Base-by-base conservation (phyloP, 257 asterid species). In the Dorcoceras hygrometricum region DNA sequence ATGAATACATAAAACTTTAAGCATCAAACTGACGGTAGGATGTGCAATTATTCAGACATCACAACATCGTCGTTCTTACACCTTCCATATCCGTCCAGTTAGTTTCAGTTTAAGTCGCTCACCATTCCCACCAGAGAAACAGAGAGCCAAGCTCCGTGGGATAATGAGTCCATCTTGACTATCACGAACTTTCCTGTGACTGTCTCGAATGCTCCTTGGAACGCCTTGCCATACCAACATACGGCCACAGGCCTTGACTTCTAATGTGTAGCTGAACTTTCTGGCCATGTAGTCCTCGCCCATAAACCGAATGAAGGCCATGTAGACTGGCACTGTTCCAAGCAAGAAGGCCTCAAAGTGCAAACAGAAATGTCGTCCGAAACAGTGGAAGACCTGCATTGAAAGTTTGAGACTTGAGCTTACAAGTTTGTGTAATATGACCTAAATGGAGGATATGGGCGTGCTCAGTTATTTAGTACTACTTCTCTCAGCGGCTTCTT, bases 301-400 rank as follows among this genome's bases (percentile, higher is more conserved):
- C 98, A 91, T 89, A 78, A 87, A 91, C 5, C 89, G 91, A 0
- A 91, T 74, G 78, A 91, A 91, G n/a, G 95, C 92, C 85, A 91
- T 89, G 71, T 87, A 87, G 23, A 85, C 95, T 1, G 96, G 96
- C 7, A 95, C 74, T 70, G 71, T 71, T 16, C 95, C 96, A 11
- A 87, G 86, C 57, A 70, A 76, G 80, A 84, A 89, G 0, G 96
- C 96, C 78, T 91, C 98, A 58, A 91, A 91, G 75, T 91, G 96
- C 73, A 91, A 78, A 67, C 95, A 86, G 71, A 91, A 89, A 25
- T 89, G 89, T 31, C 77, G 78, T 25, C 91, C 95, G 51, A 81
- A 84, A 78, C 96, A 87, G 77, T 86, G 82, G 77, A 91, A 91
- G n/a, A 91, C 95, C 98, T 91, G 83, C 71, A 68, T n/a, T 4